These are phyloP conservation scores for Chenopodium suecicum DNA, from an alignment of 148 eudicot genomes.

Conservation along the genomic window DNA sequence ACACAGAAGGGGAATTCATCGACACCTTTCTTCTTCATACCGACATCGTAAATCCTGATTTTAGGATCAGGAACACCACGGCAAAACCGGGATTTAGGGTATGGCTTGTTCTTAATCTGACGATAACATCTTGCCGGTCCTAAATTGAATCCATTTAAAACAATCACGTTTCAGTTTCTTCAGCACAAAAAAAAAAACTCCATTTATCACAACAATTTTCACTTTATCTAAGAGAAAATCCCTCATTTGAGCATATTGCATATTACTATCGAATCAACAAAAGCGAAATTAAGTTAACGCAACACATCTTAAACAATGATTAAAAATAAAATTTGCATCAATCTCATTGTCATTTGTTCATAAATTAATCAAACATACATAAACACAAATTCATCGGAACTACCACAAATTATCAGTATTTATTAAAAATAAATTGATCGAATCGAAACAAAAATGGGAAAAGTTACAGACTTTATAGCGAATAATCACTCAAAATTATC, in stretches of 20 bases:
- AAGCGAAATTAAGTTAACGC: neutral
- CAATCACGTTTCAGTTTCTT: neutral
- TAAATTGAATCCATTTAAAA: neutral
- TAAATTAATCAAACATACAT: too few relatives aligned
- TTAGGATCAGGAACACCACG: slow-evolving; percentile 49
- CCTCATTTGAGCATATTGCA: neutral
- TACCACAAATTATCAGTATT: too few relatives aligned
- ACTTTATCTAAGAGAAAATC: neutral
- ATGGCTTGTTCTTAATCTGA: slow-evolving; percentile 50
- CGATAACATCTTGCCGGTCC: slow-evolving; percentile 50
- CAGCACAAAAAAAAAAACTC: neutral
- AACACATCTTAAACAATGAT: too few relatives aligned
- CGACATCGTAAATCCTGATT: slow-evolving; percentile 44
- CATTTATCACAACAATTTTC: neutral
- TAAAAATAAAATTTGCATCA: neutral
- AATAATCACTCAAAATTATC: too few relatives aligned
- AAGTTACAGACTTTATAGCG: too few relatives aligned
- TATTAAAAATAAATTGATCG: too few relatives aligned
- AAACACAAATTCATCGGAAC: too few relatives aligned
- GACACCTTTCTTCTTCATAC: slow-evolving; percentile 40
- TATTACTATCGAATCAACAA: neutral
- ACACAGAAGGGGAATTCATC: slow-evolving; percentile 42
- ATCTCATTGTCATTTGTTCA: neutral
- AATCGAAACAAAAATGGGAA: too few relatives aligned
- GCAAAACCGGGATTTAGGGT: slow-evolving; percentile 45